Percentiles rank a stretch among this genome's conserved stretches.
These are phyloP conservation scores for Rubia yunnanensis DNA, from an alignment of 257 asterid genomes.

Conservation along the genomic window DNA sequence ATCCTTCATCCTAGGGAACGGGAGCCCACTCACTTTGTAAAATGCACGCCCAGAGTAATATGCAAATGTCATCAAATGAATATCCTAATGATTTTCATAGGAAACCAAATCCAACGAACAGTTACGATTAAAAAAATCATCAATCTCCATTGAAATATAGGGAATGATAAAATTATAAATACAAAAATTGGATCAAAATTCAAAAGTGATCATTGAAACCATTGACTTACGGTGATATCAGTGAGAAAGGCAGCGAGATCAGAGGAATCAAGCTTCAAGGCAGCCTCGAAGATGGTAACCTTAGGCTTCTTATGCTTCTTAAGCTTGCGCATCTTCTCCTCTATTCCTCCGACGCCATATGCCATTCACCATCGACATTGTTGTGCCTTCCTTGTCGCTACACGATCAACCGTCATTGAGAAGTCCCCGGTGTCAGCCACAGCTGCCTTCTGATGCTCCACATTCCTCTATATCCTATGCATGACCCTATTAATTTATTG, in stretches of 20 bases:
- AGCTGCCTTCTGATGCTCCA: constrained; percentile 16
- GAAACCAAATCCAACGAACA: constrained; percentile 17
- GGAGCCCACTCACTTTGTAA: constrained; percentile 27
- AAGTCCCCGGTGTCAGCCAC: constrained; percentile 2
- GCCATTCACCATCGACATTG: constrained; percentile 12
- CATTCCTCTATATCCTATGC: too few relatives aligned
- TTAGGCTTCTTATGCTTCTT: constrained; percentile 36
- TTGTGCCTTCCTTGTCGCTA: constrained; percentile 12
- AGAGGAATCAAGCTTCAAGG: constrained; percentile 28
- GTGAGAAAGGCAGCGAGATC: constrained; percentile 29
- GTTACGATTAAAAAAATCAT: neutral
- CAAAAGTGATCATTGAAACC: neutral
- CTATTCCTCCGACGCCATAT: constrained; percentile 11
- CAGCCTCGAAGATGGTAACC: constrained; percentile 36
- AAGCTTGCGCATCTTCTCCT: constrained; percentile 24
- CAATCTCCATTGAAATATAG: neutral
- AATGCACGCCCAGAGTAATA: constrained; percentile 39
- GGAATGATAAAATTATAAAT: neutral
- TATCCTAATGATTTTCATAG: constrained; percentile 31
- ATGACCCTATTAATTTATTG: too few relatives aligned
- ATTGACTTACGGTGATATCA: constrained; percentile 23
- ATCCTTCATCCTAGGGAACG: constrained; percentile 42
- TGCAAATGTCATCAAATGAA: constrained; percentile 38
- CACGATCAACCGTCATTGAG: neutral
- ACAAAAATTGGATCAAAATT: constrained; percentile 3